Evolutionary conservation across 306 rosid genomes (phyloP).

Genomic region (Acacia crassicarpa): DNA sequence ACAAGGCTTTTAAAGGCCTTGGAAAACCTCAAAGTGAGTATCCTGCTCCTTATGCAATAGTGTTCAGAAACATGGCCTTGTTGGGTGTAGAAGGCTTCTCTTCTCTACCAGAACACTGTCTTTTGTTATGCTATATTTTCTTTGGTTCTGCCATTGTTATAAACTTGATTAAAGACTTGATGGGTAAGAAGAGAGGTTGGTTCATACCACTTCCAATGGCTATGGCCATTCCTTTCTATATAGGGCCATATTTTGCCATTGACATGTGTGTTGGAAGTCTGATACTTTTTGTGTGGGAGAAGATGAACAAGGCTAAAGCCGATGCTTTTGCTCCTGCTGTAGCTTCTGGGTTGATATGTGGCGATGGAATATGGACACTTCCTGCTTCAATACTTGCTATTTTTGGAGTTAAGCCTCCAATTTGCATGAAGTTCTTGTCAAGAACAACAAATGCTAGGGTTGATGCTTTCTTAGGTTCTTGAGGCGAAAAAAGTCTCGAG

Average conservation of each 20-base stretch:
- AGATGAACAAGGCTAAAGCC: constrained; percentile 41
- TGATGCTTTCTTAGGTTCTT: constrained; percentile 27
- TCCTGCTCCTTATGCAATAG: constrained; percentile 42
- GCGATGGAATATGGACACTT: constrained; percentile 54
- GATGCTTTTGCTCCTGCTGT: constrained; percentile 53
- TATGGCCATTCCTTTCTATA: constrained; percentile 56
- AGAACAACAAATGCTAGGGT: constrained; percentile 43
- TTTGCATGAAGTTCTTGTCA: constrained; percentile 59
- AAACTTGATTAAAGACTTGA: constrained; percentile 38
- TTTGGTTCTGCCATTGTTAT: constrained; percentile 42
- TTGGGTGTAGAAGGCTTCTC: constrained; percentile 50
- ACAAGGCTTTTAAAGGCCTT: constrained; percentile 48
- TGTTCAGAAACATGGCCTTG: constrained; percentile 51
- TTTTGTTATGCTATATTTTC: constrained; percentile 43
- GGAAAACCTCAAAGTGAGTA: constrained; percentile 40
- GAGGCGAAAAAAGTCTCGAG: background rate
- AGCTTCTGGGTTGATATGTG: constrained; percentile 63
- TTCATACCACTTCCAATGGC: constrained; percentile 61
- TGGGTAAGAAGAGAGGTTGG: constrained; percentile 46
- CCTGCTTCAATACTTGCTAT: constrained; percentile 60
- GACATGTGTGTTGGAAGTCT: constrained; percentile 60
- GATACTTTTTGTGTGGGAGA: constrained; percentile 47
- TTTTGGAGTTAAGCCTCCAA: constrained; percentile 53
- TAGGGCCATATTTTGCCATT: constrained; percentile 56
- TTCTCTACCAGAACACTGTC: constrained; percentile 40